Evolutionary conservation across 768 basidiomycete species (phyloP).

Genomic region (Pulveroboletus sp.): DNA sequence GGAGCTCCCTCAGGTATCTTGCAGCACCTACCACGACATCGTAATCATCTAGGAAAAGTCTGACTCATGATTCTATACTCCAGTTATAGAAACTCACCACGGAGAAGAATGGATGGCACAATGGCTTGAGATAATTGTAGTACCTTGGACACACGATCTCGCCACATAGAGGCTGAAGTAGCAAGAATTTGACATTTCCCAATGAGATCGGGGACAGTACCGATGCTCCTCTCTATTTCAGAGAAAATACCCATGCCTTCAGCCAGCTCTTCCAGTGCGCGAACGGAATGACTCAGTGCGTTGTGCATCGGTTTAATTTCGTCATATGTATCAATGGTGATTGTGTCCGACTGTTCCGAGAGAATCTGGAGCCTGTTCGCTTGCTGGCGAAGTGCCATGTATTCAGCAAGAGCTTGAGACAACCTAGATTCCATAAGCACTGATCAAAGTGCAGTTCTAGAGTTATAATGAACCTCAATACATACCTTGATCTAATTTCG

Average conservation of each 20-base stretch:
- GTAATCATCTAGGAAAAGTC: conserved; percentile 33
- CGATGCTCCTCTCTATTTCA: conserved; percentile 25
- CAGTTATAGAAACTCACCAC: conserved; percentile 28
- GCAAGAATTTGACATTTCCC: conserved; percentile 24
- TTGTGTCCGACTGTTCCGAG: conserved; percentile 17
- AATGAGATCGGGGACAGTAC: conserved; percentile 21
- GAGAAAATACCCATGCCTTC: conserved; percentile 33
- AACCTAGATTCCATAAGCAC: conserved; percentile 7
- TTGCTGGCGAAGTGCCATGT: conserved; percentile 12
- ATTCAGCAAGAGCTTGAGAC: conserved; percentile 16
- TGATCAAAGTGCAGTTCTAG: not conserved
- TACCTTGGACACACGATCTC: conserved; percentile 24
- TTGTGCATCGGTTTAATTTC: conserved; percentile 16
- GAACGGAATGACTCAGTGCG: conserved; percentile 15
- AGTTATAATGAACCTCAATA: conserved; percentile 6
- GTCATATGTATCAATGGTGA: conserved; percentile 12
- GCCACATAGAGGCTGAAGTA: conserved; percentile 25
- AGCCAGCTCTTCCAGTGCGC: conserved; percentile 37
- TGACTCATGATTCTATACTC: not conserved
- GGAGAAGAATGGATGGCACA: conserved; percentile 32
- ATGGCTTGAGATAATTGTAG: conserved; percentile 15
- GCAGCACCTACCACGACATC: conserved; percentile 27
- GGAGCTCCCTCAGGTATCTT: conserved; percentile 20
- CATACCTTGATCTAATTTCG: conserved; percentile 60
- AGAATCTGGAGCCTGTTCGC: conserved; percentile 19